A percentile compares a stretch with the other conserved stretches of the same genome.
phyloP scores from a whole-genome alignment of 495 filamentous ascomycete species.

The Neurospora tetrasperma region DNA sequence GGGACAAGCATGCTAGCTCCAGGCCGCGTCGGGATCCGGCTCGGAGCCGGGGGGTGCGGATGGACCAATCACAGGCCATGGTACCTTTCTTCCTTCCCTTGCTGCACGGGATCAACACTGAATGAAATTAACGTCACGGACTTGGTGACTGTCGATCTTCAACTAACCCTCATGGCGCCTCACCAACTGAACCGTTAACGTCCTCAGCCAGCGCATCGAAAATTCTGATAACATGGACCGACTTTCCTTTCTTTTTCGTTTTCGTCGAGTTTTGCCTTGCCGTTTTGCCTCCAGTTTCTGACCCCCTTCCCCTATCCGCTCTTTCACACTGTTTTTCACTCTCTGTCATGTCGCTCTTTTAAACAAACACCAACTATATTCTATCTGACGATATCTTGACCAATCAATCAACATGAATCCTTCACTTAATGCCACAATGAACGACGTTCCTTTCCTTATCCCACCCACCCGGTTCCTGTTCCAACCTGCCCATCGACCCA shows the following conservation, averaged over 20 bases:
- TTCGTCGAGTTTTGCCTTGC: background rate
- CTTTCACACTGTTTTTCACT: background rate
- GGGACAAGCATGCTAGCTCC: background rate
- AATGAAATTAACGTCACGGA: background rate
- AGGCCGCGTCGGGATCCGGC: background rate
- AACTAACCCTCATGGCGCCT: background rate
- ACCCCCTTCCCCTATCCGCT: background rate
- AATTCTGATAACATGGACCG: background rate
- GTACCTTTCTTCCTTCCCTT: background rate
- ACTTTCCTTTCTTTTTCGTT: background rate
- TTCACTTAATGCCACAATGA: background rate
- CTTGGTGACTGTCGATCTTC: background rate
- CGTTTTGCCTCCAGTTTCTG: background rate
- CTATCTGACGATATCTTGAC: background rate
- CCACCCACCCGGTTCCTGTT: slow-evolving; percentile 6
- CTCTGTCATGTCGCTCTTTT: background rate
- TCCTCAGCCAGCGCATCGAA: no score
- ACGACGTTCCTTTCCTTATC: background rate
- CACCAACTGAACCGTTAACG: background rate
- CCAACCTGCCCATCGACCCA: slow-evolving; percentile 4
- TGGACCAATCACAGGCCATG: background rate
- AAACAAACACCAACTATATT: background rate
- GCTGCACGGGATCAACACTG: background rate
- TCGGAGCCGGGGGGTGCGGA: background rate
- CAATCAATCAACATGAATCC: background rate